A percentile compares a stretch with the other conserved stretches of the same genome.
Evolutionary conservation across 371 early-diverging fungal genomes (phyloP).

Genomic region (Entomophthora muscae): DNA sequence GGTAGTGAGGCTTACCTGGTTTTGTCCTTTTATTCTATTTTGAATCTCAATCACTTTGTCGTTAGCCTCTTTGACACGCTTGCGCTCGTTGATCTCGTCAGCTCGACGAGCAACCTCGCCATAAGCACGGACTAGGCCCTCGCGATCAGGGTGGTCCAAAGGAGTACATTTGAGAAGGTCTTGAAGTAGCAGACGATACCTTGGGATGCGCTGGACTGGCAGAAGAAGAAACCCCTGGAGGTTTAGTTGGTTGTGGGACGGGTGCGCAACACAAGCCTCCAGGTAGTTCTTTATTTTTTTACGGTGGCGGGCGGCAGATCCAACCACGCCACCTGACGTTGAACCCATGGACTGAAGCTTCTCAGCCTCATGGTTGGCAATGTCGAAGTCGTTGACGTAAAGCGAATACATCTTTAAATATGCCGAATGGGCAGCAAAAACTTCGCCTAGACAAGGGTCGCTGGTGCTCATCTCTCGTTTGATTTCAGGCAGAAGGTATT

Average conservation of each 20-base stretch:
- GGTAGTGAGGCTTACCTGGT: constrained; percentile 4
- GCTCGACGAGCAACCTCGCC: constrained; percentile 36
- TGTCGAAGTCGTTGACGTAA: constrained; percentile 59
- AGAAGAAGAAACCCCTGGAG: constrained; percentile 55
- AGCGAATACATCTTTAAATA: constrained; percentile 48
- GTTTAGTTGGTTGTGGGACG: constrained; percentile 32
- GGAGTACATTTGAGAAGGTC: constrained; percentile 41
- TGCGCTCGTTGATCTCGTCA: constrained; percentile 51
- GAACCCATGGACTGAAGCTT: constrained; percentile 16
- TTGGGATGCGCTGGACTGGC: constrained; percentile 67
- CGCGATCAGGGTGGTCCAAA: constrained; percentile 35
- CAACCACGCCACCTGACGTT: constrained; percentile 10
- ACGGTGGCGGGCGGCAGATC: constrained; percentile 13
- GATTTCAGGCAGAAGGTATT: constrained; percentile 38
- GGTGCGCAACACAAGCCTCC: constrained; percentile 20
- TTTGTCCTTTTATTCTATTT: constrained; percentile 20
- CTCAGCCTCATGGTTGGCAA: constrained; percentile 28
- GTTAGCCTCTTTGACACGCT: constrained; percentile 29
- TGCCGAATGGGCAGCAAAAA: constrained; percentile 22
- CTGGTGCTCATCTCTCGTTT: constrained; percentile 15
- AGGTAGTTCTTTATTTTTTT: constrained; percentile 17
- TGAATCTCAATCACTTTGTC: constrained; percentile 25
- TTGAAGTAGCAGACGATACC: constrained; percentile 51
- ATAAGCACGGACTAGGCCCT: constrained; percentile 26
- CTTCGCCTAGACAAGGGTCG: constrained; percentile 19